Evolutionary conservation across 73 alveolate species (phyloP).

Genomic region (Tetrahymena elliotti): DNA sequence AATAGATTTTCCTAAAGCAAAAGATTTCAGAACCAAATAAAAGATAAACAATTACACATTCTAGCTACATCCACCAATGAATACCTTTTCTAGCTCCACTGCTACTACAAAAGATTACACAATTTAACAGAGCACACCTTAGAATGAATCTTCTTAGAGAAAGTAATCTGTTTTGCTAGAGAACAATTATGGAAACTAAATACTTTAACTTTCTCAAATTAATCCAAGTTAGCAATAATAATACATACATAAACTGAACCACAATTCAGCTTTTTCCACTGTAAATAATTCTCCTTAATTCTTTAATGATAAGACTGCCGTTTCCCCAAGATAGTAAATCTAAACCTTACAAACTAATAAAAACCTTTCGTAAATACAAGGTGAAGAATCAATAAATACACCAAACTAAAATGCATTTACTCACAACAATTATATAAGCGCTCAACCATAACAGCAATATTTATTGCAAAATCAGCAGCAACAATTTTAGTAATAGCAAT

Average conservation of each 20-base stretch:
- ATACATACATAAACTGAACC: neutral
- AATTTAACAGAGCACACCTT: neutral
- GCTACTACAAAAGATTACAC: neutral
- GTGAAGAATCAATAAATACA: neutral
- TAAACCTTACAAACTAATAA: neutral
- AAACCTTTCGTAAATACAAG: neutral
- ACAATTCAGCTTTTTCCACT: neutral
- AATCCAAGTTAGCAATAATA: neutral
- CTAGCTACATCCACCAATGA: neutral
- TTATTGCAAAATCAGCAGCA: neutral
- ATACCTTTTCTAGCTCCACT: neutral
- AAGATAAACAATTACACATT: neutral
- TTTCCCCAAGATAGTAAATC: neutral
- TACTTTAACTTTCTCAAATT: neutral
- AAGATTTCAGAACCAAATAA: neutral
- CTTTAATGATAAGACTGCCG: neutral
- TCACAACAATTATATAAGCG: neutral
- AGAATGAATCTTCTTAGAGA: neutral
- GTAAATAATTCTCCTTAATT: neutral
- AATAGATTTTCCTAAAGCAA: neutral
- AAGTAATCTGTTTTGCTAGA: neutral
- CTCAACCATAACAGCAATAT: neutral
- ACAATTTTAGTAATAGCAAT: neutral
- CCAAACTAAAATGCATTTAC: neutral
- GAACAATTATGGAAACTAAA: neutral